Evolutionary conservation across 345 rosid genomes (phyloP).

Genomic region (Pistacia atlantica): DNA sequence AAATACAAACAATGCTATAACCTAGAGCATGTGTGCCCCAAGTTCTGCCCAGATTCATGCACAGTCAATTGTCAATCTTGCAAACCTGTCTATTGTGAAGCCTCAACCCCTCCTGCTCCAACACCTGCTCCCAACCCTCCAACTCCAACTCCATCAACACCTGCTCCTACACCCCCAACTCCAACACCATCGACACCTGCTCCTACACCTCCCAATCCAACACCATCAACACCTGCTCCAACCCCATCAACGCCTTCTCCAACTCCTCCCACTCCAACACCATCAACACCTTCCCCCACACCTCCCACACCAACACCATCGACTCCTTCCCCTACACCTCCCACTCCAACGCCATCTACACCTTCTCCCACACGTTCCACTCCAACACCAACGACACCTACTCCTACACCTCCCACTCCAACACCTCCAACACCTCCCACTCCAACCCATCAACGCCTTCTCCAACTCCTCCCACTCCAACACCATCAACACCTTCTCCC

Average conservation of each 20-base stretch:
- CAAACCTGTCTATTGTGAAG: conserved; percentile 44
- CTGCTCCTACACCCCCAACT: background rate
- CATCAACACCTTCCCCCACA: background rate
- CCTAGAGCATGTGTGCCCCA: conserved; percentile 54
- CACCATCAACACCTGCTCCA: background rate
- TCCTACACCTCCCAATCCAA: conserved; percentile 19
- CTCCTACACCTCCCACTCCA: conserved; percentile 17
- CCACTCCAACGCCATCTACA: conserved; percentile 16
- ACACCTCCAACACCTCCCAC: conserved; percentile 22
- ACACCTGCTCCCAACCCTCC: background rate
- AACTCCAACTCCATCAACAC: conserved; percentile 8
- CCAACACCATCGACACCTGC: background rate
- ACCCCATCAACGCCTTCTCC: background rate
- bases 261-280: too few relatives aligned
- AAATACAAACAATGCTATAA: conserved; percentile 54
- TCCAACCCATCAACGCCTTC: conserved; percentile 21
- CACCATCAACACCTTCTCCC: conserved; percentile 12
- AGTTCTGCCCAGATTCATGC: conserved; percentile 54
- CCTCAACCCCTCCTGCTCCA: conserved; percentile 10
- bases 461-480: conserved; percentile 18
- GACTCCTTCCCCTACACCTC: background rate
- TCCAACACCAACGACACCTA: conserved; percentile 11
- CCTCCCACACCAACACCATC: background rate
- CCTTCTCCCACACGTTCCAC: conserved; percentile 14
- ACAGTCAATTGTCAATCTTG: conserved; percentile 53